These are phyloP conservation scores for Tuber magnatum DNA, from an alignment of 495 filamentous ascomycete genomes.

Conservation along the genomic window DNA sequence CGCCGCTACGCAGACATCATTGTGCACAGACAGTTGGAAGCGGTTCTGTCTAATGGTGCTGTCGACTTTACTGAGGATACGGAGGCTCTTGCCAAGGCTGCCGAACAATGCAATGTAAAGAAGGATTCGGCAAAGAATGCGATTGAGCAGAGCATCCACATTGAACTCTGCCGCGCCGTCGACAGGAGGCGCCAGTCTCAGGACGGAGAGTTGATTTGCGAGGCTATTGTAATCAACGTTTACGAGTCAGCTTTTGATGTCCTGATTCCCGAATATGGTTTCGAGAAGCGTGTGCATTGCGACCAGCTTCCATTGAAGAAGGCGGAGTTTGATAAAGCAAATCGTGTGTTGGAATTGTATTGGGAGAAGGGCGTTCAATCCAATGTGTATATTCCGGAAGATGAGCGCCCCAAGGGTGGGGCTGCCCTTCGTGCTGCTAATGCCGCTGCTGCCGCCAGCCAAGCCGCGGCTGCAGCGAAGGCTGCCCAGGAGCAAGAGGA, in stretches of 20 bases:
- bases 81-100: conserved; percentile 81
- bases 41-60: conserved; percentile 70
- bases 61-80: conserved; percentile 84
- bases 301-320: conserved; percentile 97
- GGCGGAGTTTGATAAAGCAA: conserved; percentile 93
- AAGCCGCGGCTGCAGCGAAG: conserved; percentile 71
- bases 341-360: conserved; percentile 86
- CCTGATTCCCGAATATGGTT: conserved; percentile 94
- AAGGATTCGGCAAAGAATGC: conserved; percentile 97
- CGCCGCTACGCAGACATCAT: conserved; percentile 91
- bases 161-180: conserved; percentile 92
- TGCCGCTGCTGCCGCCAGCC: conserved; percentile 65
- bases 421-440: conserved; percentile 60
- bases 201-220: conserved; percentile 88
- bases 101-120: conserved; percentile 95
- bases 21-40: conserved; percentile 90
- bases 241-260: conserved; percentile 99
- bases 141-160: conserved; percentile 97
- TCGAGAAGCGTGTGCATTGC: conserved; percentile 98
- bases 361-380: conserved; percentile 99
- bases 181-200: conserved; percentile 76
- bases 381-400: conserved; percentile 91
- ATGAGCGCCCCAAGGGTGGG: conserved; percentile 81
- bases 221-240: conserved; percentile 92
- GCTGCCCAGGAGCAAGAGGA: conserved; percentile 76